Conservation (phyloP, 2,329 filamentous ascomycete species). For the Alternaria burnsii region DNA sequence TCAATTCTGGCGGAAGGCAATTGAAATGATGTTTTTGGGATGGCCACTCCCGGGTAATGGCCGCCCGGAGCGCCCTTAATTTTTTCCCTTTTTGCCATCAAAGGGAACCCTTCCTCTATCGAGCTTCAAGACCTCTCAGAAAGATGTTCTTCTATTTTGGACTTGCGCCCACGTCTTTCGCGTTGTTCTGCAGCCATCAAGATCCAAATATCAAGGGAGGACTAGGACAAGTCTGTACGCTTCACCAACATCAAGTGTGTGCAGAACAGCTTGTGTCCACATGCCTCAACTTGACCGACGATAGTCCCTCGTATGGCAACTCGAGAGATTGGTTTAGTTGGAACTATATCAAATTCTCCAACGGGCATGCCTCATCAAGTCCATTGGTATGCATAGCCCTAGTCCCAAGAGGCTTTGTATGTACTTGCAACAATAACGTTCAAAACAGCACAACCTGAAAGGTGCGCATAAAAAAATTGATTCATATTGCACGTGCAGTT, state of each 20-base stretch:
- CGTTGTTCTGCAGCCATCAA: background rate
- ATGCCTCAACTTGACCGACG: background rate
- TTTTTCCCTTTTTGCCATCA: background rate
- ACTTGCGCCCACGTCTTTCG: background rate
- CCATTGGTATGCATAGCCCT: background rate
- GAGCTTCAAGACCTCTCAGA: background rate
- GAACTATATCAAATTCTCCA: background rate
- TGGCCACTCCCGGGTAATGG: too few species aligned
- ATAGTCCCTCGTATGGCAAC: background rate
- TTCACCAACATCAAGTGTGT: background rate
- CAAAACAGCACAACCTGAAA: background rate
- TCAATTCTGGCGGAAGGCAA: constrained; percentile 39
- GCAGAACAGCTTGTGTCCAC: background rate
- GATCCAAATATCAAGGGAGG: background rate
- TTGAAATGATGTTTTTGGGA: constrained; percentile 8
- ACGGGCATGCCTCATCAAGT: background rate
- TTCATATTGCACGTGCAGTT: background rate
- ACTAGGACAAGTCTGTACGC: background rate
- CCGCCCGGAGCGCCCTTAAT: background rate
- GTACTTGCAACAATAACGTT: background rate
- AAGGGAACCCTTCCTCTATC: background rate
- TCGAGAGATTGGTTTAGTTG: background rate
- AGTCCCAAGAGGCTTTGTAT: background rate
- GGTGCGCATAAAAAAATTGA: background rate
- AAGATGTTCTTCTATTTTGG: background rate